Percentiles rank a stretch among this genome's conserved stretches.
phyloP scores from a whole-genome alignment of 345 rosid species.

The Trapa incisa region DNA sequence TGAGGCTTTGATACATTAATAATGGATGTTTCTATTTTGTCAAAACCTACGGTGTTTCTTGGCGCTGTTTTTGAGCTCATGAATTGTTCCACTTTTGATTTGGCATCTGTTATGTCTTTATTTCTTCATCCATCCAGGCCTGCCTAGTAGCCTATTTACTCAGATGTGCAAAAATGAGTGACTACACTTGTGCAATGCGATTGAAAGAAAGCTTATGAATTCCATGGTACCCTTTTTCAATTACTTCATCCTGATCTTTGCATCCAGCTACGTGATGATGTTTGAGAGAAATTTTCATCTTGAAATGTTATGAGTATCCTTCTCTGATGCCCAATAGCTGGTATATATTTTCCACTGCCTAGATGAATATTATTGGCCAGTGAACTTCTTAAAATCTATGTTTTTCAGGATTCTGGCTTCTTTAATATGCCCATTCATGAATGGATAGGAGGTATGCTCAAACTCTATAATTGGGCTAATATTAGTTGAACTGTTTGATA shows the following conservation, averaged over 20 bases:
- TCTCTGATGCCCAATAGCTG: not conserved
- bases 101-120: slow-evolving; percentile 16
- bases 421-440: not conserved
- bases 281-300: not conserved
- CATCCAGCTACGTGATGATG: not conserved
- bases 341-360: not conserved
- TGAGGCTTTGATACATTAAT: not conserved
- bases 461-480: not conserved
- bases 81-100: slow-evolving; percentile 10
- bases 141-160: not conserved
- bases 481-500: not conserved
- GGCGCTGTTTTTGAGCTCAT: slow-evolving; percentile 18
- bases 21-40: slow-evolving; percentile 22
- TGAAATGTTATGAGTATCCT: not conserved
- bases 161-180: not conserved
- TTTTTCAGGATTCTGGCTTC: not conserved
- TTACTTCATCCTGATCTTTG: not conserved
- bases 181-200: not conserved
- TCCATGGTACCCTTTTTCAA: not conserved
- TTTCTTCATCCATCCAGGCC: slow-evolving; percentile 10
- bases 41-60: slow-evolving; percentile 17
- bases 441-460: not conserved
- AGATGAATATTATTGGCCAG: not conserved
- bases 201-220: not conserved
- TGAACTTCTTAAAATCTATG: not conserved